Evolutionary conservation across 2,329 filamentous ascomycete genomes (phyloP).

Genomic region (Fusarium nematophilum): DNA sequence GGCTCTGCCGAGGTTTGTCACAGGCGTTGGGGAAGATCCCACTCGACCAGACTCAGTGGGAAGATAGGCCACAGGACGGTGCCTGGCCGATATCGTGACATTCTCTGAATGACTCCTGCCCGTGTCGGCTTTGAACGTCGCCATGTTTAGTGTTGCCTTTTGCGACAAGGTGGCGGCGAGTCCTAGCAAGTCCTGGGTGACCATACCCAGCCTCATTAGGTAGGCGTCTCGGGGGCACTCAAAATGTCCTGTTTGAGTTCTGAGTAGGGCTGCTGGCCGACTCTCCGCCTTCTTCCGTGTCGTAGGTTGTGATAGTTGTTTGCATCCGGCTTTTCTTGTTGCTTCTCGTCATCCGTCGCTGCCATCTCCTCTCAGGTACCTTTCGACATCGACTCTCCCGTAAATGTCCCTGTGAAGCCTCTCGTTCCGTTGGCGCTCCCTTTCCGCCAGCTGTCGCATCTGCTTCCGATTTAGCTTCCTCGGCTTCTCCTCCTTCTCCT

Average conservation of each 20-base stretch:
- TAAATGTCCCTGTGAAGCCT: slow-evolving; percentile 78
- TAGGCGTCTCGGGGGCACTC: neutral
- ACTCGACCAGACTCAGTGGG: too few species aligned
- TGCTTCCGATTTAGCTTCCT: slow-evolving; percentile 76
- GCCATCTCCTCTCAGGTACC: slow-evolving; percentile 69
- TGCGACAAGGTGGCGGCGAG: slow-evolving; percentile 3
- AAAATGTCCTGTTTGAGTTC: neutral
- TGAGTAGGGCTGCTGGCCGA: neutral
- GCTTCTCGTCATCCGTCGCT: slow-evolving; percentile 30
- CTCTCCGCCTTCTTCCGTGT: neutral
- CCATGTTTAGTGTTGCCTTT: too few species aligned
- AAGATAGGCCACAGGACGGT: too few species aligned
- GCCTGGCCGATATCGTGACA: too few species aligned
- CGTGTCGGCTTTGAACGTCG: too few species aligned
- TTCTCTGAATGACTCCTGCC: too few species aligned
- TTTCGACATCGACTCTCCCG: slow-evolving; percentile 78
- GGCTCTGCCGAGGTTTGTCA: neutral
- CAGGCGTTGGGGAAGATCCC: too few species aligned
- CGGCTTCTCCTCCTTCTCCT: slow-evolving; percentile 56
- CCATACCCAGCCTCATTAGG: neutral
- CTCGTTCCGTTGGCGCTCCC: slow-evolving; percentile 72
- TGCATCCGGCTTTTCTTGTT: neutral
- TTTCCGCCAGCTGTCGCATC: slow-evolving; percentile 69
- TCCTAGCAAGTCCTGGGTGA: slow-evolving; percentile 22
- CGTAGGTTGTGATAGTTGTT: neutral